phyloP scores from a whole-genome alignment of 2,329 filamentous ascomycete species.

The Fusarium tuaranense region DNA sequence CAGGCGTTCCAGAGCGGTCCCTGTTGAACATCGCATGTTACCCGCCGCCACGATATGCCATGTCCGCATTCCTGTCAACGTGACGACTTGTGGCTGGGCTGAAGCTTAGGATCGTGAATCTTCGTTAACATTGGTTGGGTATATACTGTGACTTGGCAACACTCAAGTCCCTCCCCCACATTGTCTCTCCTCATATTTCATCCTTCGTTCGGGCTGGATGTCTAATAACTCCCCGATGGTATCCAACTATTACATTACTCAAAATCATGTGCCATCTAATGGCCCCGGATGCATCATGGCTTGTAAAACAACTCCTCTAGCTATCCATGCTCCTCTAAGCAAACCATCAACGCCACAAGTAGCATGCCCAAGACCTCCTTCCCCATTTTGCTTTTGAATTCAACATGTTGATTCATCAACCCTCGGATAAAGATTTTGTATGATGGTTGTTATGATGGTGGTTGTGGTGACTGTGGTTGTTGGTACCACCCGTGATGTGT shows the following conservation, averaged over 20 bases:
- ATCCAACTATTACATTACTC: slow-evolving; percentile 5
- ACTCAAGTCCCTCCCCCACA: neutral
- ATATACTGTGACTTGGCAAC: neutral
- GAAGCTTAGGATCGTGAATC: neutral
- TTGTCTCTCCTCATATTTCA: neutral
- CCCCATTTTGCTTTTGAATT: neutral
- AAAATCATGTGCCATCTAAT: neutral
- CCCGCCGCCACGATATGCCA: neutral
- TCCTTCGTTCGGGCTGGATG: neutral
- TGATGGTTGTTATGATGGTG: neutral
- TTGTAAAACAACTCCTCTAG: neutral
- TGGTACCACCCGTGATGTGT: slow-evolving; percentile 40
- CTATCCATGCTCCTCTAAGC: neutral
- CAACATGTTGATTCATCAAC: neutral
- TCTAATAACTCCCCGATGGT: slow-evolving; percentile 2
- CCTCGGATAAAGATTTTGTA: slow-evolving; percentile 14
- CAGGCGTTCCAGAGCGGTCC: neutral
- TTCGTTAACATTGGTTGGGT: neutral
- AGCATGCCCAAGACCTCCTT: neutral
- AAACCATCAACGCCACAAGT: slow-evolving; percentile 2
- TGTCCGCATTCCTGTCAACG: neutral
- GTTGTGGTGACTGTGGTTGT: neutral
- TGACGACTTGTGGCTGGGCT: neutral
- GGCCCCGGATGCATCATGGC: neutral
- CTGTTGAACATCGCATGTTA: neutral